Percentiles rank a stretch among this genome's conserved stretches.
Conservation (phyloP, 768 basidiomycete species). For the Amanita thiersii region DNA sequence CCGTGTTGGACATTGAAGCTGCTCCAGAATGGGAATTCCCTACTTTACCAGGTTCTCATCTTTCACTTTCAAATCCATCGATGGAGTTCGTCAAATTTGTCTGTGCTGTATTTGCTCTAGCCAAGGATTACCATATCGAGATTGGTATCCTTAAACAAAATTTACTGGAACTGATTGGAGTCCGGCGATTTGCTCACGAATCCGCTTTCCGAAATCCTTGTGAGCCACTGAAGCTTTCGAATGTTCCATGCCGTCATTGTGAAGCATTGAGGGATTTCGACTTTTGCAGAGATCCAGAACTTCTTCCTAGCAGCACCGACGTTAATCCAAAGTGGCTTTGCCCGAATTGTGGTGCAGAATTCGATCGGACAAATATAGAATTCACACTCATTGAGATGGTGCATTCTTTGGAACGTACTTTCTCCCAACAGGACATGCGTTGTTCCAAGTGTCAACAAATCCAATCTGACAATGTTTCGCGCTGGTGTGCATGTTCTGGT, state of each 20-base stretch:
- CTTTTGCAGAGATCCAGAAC: constrained; percentile 86
- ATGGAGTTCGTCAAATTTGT: constrained; percentile 87
- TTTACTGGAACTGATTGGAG: constrained; percentile 77
- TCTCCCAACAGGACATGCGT: constrained; percentile 83
- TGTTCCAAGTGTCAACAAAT: constrained; percentile 89
- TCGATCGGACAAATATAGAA: constrained; percentile 85
- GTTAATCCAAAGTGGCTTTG: constrained; percentile 62
- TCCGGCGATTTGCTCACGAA: constrained; percentile 81
- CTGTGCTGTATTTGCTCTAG: constrained; percentile 74
- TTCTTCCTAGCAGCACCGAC: constrained; percentile 51
- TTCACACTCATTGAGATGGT: constrained; percentile 76
- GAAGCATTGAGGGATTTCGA: constrained; percentile 87
- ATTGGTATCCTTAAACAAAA: constrained; percentile 85
- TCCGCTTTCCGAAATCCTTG: constrained; percentile 90
- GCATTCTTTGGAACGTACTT: constrained; percentile 59
- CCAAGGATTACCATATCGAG: constrained; percentile 78
- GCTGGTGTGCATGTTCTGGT: constrained; percentile 86
- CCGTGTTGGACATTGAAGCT: constrained; percentile 43
- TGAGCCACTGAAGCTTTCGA: constrained; percentile 74
- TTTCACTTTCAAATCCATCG: constrained; percentile 68
- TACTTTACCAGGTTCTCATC: constrained; percentile 76
- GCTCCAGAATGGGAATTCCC: constrained; percentile 72
- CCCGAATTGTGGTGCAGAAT: constrained; percentile 70
- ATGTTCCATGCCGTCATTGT: constrained; percentile 85
- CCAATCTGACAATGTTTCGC: constrained; percentile 79